phyloP scores from a whole-genome alignment of 106 monocot genomes.

The Acorus calamus region DNA sequence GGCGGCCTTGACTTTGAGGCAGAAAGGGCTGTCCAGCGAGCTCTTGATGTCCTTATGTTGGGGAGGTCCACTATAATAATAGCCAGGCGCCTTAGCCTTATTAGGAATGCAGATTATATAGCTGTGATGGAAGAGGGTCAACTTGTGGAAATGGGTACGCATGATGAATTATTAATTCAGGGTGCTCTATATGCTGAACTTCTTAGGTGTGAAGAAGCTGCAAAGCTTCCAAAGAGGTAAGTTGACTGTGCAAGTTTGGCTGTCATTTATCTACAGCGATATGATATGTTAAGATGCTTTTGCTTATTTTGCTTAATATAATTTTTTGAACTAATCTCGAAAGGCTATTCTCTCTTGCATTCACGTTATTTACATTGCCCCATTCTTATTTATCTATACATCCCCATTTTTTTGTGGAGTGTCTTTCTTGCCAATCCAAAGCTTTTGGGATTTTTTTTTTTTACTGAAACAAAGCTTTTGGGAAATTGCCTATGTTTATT shows the following conservation, averaged over 20 bases:
- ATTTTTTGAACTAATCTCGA: too few relatives aligned
- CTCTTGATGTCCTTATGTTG: slow-evolving; percentile 92
- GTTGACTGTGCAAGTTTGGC: too few relatives aligned
- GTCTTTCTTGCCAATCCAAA: too few relatives aligned
- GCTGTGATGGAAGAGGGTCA: slow-evolving; percentile 99
- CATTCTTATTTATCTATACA: too few relatives aligned
- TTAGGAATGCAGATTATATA: slow-evolving; percentile 98
- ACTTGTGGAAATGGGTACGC: slow-evolving; percentile 98
- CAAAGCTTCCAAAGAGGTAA: slow-evolving; percentile 94
- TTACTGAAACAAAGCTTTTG: neutral
- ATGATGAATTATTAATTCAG: slow-evolving; percentile 74
- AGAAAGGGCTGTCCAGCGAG: slow-evolving; percentile 87
- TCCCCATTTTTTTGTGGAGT: too few relatives aligned
- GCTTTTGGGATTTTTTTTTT: too few relatives aligned
- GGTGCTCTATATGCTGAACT: slow-evolving; percentile 99
- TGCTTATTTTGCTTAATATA: too few relatives aligned
- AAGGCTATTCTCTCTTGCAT: too few relatives aligned
- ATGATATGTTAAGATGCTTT: too few relatives aligned
- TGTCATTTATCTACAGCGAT: too few relatives aligned
- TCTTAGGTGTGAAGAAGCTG: slow-evolving; percentile 91
- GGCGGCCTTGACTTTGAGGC: slow-evolving; percentile 98
- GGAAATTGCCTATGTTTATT: neutral
- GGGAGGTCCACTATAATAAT: slow-evolving; percentile 98
- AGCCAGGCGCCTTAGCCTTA: slow-evolving; percentile 79
- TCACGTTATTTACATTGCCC: too few relatives aligned